Percentiles rank a stretch among this genome's conserved stretches.
phyloP scores from a whole-genome alignment of 2,329 filamentous ascomycete genomes.

The Tricladium varicosporioides region DNA sequence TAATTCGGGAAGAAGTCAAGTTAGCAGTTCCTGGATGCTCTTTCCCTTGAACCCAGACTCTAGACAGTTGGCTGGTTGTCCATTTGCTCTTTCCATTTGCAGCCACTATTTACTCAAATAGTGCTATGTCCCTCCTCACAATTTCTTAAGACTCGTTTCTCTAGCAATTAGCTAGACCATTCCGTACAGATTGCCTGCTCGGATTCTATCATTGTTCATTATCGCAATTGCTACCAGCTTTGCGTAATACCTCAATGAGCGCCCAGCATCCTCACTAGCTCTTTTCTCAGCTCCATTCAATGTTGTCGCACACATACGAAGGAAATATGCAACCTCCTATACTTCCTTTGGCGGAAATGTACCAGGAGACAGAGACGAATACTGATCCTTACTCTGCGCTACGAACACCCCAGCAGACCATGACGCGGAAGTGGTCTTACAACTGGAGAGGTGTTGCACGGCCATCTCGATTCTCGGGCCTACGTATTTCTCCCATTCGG shows the following conservation, averaged over 20 bases:
- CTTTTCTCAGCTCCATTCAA: not conserved
- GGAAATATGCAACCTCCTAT: not conserved
- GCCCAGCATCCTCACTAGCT: no score
- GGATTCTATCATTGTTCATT: no score
- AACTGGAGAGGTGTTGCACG: constrained; percentile 21
- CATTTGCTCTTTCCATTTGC: no score
- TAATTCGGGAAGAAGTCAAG: no score
- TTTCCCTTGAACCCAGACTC: not conserved
- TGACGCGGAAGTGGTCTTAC: constrained; percentile 5
- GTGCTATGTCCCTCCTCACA: no score
- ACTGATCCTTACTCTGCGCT: constrained; percentile 27
- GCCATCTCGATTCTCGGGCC: constrained; percentile 18
- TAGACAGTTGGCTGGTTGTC: no score
- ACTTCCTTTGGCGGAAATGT: constrained; percentile 15
- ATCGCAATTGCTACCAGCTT: no score
- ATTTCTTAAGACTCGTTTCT: no score
- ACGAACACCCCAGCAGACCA: not conserved
- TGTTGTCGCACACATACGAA: not conserved
- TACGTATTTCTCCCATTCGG: constrained; percentile 17
- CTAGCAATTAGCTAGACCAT: no score
- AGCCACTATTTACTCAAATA: no score
- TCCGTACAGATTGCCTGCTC: no score
- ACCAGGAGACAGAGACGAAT: constrained; percentile 4
- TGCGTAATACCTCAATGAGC: no score
- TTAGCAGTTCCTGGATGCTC: not conserved